Evolutionary conservation across 495 filamentous ascomycete genomes (phyloP).

Genomic region (Penicillium ochrochloron): DNA sequence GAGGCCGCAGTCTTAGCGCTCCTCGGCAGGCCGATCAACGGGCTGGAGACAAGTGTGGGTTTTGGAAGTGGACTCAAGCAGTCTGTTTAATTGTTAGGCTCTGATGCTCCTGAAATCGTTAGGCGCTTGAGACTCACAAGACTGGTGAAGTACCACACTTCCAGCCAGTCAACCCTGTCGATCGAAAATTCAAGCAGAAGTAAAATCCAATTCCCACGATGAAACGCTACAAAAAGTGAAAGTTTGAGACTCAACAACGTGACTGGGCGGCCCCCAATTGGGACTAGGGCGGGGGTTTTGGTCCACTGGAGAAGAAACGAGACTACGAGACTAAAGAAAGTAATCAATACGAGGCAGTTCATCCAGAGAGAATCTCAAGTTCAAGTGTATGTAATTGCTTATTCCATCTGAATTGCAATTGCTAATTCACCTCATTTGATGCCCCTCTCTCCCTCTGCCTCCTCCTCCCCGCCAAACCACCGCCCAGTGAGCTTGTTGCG

Average conservation of each 20-base stretch:
- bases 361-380: background rate
- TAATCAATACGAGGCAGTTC: conserved; percentile 15
- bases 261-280: conserved; percentile 19
- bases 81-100: background rate
- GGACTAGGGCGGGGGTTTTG: conserved; percentile 41
- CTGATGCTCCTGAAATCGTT: background rate
- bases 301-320: conserved; percentile 5
- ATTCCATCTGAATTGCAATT: background rate
- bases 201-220: background rate
- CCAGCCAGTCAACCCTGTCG: background rate
- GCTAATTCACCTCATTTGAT: conserved; percentile 15
- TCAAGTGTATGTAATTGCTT: background rate
- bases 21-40: conserved; percentile 21
- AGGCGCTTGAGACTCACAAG: background rate
- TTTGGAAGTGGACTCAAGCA: conserved; percentile 1
- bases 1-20: conserved; percentile 25
- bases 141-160: conserved; percentile 1
- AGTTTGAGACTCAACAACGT: conserved; percentile 9
- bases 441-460: conserved; percentile 9
- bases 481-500: conserved; percentile 31
- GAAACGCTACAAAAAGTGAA: background rate
- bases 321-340: conserved; percentile 10
- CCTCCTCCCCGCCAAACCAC: conserved; percentile 5
- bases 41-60: conserved; percentile 2
- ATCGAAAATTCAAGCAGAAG: background rate